These are phyloP conservation scores for Beauveria pseudobassiana DNA, from an alignment of 2,329 filamentous ascomycete species.

Conservation along the genomic window DNA sequence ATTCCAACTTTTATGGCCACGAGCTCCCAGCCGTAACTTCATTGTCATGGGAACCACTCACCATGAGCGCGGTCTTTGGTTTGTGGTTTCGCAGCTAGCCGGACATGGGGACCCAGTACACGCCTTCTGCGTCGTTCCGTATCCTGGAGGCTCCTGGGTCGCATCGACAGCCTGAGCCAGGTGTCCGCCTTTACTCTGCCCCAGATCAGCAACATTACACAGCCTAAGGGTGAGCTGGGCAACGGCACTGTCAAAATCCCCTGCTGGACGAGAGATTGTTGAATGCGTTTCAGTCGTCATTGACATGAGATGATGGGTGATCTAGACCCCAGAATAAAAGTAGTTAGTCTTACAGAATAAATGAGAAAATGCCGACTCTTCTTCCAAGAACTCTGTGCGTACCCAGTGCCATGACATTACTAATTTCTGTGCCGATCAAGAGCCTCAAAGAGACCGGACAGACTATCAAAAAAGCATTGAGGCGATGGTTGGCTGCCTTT, in stretches of 20 bases:
- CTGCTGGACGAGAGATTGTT: slow-evolving; percentile 25
- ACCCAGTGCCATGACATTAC: too few relatives aligned
- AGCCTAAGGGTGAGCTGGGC: slow-evolving; percentile 16
- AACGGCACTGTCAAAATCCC: slow-evolving; percentile 18
- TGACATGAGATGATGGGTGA: not conserved
- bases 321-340: too few relatives aligned
- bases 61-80: slow-evolving; percentile 70
- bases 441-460: not conserved
- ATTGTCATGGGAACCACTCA: slow-evolving; percentile 64
- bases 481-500: not conserved
- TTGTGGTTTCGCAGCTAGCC: slow-evolving; percentile 52
- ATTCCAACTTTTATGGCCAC: slow-evolving; percentile 26
- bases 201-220: slow-evolving; percentile 14
- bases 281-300: not conserved
- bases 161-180: slow-evolving; percentile 49
- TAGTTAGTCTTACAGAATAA: too few relatives aligned
- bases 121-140: slow-evolving; percentile 59
- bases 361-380: too few relatives aligned
- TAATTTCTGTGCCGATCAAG: not conserved
- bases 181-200: slow-evolving; percentile 31
- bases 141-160: slow-evolving; percentile 67
- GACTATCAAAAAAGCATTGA: not conserved
- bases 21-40: slow-evolving; percentile 46
- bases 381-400: too few relatives aligned
- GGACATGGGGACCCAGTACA: slow-evolving; percentile 65